Base-by-base conservation (phyloP, 768 basidiomycete species). In the Pleurotus giganteus region DNA sequence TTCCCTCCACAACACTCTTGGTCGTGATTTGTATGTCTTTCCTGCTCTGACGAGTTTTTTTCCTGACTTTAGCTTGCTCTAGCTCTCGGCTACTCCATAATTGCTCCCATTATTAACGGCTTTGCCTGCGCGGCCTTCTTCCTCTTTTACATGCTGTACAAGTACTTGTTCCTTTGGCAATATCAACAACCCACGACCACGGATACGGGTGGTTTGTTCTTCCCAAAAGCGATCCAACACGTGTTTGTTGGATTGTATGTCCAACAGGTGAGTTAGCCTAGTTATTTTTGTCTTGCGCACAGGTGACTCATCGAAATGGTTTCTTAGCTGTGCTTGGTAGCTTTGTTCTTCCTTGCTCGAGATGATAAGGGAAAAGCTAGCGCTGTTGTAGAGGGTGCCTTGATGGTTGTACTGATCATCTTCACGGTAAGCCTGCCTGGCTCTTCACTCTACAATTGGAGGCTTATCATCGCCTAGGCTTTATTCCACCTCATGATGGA, bases 161-260 rank as follows among this genome's bases (percentile, higher is more conserved):
- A 91, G 69, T 94, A 93, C 62, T 81, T 91, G 27, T 94, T 91
- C 80, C 74, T 91, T 51, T 94, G 84, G 76, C 84, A 82, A 57
- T 82, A 83, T 62, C 85, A 90, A 53, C 87, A 93, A 66, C 81
- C 86, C 3, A 66, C 78, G 0, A 70, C 78, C 3, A 74, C 74
- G 47, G 94, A 97, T 53, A 96, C 94, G 0, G 96, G 96, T 32
- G 97, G 97, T 0, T 66, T 91, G 46, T 98, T 97, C 78, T 98
- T 94, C 79, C 95, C 95, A 21, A 91, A 87, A 69, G 96, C 97
- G 4, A 83, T 98, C 24, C 85, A 91, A 46, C 97, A 98, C 64
- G 65, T 96, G 27, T 98, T 98, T 60, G 92, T 94, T 19, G 97
- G 96, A 2, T 63, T 98, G 66, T 99, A 99, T 66, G 79, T 99